Percentiles rank a stretch among this genome's conserved stretches.
Conservation (phyloP, 495 filamentous ascomycete genomes). For the Penicillium bialowiezense region DNA sequence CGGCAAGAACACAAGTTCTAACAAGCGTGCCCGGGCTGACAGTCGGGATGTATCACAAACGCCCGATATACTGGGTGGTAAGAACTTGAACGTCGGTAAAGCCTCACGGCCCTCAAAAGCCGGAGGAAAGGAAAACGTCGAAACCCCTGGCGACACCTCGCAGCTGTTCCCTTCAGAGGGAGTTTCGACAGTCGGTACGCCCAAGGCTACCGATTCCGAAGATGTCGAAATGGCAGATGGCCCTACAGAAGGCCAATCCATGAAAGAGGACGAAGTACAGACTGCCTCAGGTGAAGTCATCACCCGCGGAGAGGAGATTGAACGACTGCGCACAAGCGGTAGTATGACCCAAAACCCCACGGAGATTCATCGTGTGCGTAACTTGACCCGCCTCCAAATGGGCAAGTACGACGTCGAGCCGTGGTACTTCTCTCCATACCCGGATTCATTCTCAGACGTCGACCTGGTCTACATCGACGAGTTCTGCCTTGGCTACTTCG, state of each 20-base stretch:
- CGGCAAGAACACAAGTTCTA: slow-evolving; percentile 43
- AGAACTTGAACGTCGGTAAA: slow-evolving; percentile 47
- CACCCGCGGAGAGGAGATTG: slow-evolving; percentile 89
- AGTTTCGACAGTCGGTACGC: slow-evolving; percentile 50
- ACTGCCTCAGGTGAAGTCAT: slow-evolving; percentile 51
- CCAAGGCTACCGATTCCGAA: slow-evolving; percentile 53
- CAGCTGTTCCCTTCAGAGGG: slow-evolving; percentile 47
- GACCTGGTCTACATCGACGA: slow-evolving; percentile 96
- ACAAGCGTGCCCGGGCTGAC: slow-evolving; percentile 46
- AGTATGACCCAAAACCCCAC: slow-evolving; percentile 99
- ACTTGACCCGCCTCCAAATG: slow-evolving; percentile 89
- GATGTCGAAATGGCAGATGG: slow-evolving; percentile 65
- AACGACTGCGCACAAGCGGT: slow-evolving; percentile 86
- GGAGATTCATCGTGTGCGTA: slow-evolving; percentile 93
- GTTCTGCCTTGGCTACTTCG: slow-evolving; percentile 92
- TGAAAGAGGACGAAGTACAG: slow-evolving; percentile 31
- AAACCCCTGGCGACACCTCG: slow-evolving; percentile 34
- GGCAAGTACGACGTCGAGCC: slow-evolving; percentile 88
- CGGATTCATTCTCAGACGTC: slow-evolving; percentile 77
- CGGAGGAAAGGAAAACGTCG: slow-evolving; percentile 63
- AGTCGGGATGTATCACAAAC: slow-evolving; percentile 58
- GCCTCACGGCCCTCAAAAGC: slow-evolving; percentile 51
- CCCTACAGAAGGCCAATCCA: slow-evolving; percentile 40
- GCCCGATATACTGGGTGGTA: slow-evolving; percentile 52
- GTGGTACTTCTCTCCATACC: slow-evolving; percentile 99